Conservation (phyloP, 805 yeast species). For the Saccharomycopsis vini region DNA sequence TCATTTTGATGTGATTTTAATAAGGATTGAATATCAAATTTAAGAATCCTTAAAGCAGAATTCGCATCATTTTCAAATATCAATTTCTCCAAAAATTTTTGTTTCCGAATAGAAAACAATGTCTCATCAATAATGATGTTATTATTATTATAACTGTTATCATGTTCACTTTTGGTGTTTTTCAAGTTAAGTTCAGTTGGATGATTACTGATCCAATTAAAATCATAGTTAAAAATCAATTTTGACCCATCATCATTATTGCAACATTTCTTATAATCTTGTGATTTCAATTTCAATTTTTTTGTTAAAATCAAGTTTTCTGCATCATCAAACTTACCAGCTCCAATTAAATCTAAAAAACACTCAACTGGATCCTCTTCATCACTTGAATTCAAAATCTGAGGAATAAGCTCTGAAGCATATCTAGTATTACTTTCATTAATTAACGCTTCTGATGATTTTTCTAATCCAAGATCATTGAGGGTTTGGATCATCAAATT, state of each 20-base stretch:
- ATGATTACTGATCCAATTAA: constrained; percentile 20
- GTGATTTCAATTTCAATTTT: background rate
- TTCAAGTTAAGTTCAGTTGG: constrained; percentile 5
- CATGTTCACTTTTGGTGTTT: background rate
- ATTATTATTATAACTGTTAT: background rate
- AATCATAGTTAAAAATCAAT: constrained; percentile 8
- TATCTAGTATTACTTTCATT: background rate
- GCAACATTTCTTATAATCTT: too few species aligned
- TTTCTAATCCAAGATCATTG: constrained; percentile 38
- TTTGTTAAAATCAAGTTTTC: constrained; percentile 15
- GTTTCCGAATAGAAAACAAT: constrained; percentile 31
- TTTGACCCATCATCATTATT: background rate
- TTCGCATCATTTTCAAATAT: constrained; percentile 26
- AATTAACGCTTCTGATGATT: constrained; percentile 29
- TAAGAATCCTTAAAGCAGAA: constrained; percentile 31
- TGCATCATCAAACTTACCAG: constrained; percentile 36
- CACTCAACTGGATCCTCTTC: constrained; percentile 28
- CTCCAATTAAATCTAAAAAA: constrained; percentile 31
- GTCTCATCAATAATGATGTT: constrained; percentile 16
- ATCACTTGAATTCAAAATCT: constrained; percentile 25
- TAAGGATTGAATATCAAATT: constrained; percentile 25
- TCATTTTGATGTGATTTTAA: constrained; percentile 19
- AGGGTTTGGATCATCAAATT: constrained; percentile 42
- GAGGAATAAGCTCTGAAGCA: constrained; percentile 23
- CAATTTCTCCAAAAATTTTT: constrained; percentile 34